A percentile compares a stretch with the other conserved stretches of the same genome.
phyloP scores from a whole-genome alignment of 345 rosid genomes.

The Anacardium occidentale region DNA sequence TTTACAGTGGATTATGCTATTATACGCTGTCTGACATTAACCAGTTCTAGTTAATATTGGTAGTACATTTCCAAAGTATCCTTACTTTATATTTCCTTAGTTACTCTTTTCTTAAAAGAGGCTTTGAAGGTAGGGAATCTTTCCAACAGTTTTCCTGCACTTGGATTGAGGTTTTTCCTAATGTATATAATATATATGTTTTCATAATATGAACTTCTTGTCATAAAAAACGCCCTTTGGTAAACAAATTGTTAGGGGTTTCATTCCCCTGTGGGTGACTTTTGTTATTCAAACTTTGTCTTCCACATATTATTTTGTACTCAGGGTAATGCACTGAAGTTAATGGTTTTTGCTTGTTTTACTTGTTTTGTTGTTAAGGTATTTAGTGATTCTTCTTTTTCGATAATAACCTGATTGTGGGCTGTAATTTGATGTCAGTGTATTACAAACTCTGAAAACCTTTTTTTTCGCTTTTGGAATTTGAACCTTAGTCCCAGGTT shows the following conservation, averaged over 20 bases:
- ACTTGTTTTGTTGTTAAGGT: no score
- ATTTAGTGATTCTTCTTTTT: no score
- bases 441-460: not conserved
- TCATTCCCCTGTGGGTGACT: no score
- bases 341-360: no score
- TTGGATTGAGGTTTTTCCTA: no score
- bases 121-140: not conserved
- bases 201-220: not conserved
- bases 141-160: not conserved
- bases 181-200: not conserved
- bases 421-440: constrained; percentile 3
- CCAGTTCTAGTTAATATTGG: not conserved
- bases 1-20: not conserved
- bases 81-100: no score
- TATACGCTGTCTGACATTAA: not conserved
- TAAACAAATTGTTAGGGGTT: not conserved
- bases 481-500: not conserved
- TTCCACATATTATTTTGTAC: no score
- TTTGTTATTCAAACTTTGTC: no score
- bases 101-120: not conserved
- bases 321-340: no score
- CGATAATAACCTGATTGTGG: not conserved
- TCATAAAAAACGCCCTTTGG: not conserved
- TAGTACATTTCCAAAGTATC: not conserved
- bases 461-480: not conserved